Conservation (phyloP, 805 yeast species). For the Wickerhamomyces queroliae region DNA sequence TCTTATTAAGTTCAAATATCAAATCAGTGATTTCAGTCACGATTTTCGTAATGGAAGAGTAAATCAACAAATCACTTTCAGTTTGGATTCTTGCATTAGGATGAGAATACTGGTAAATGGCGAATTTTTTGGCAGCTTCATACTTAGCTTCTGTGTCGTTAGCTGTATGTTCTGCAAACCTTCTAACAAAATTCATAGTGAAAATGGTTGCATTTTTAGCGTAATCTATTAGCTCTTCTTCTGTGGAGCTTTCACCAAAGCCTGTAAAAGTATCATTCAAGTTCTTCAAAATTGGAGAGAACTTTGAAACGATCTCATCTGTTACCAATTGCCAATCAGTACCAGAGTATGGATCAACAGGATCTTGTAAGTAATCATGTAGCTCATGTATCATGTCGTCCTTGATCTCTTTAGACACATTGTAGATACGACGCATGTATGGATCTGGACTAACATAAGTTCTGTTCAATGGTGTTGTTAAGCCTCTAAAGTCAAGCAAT, state of each 20-base stretch:
- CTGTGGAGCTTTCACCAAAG: not conserved
- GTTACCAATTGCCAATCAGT: conserved; percentile 55
- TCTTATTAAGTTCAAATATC: conserved; percentile 30
- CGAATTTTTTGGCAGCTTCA: conserved; percentile 26
- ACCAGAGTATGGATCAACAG: conserved; percentile 33
- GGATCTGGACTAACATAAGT: conserved; percentile 46
- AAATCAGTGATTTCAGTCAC: conserved; percentile 30
- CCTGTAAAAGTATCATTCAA: conserved; percentile 33
- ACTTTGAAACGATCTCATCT: conserved; percentile 42
- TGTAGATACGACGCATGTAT: conserved; percentile 32
- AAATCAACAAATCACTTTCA: conserved; percentile 40
- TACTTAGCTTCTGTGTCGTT: conserved; percentile 10
- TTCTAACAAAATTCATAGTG: conserved; percentile 38
- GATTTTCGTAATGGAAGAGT: conserved; percentile 39
- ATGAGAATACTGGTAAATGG: conserved; percentile 42
- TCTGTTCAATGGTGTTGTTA: conserved; percentile 47
- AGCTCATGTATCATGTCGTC: conserved; percentile 30
- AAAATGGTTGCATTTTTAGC: conserved; percentile 32
- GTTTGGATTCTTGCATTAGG: conserved; percentile 34
- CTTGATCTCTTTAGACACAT: conserved; percentile 29
- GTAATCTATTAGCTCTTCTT: conserved; percentile 13
- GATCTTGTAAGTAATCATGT: conserved; percentile 21
- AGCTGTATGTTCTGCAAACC: conserved; percentile 29
- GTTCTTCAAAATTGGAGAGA: conserved; percentile 41
- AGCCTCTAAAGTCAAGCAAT: conserved; percentile 43